Evolutionary conservation across 352 stramenopile species (phyloP).

Genomic region (Phytophthora hibernalis): DNA sequence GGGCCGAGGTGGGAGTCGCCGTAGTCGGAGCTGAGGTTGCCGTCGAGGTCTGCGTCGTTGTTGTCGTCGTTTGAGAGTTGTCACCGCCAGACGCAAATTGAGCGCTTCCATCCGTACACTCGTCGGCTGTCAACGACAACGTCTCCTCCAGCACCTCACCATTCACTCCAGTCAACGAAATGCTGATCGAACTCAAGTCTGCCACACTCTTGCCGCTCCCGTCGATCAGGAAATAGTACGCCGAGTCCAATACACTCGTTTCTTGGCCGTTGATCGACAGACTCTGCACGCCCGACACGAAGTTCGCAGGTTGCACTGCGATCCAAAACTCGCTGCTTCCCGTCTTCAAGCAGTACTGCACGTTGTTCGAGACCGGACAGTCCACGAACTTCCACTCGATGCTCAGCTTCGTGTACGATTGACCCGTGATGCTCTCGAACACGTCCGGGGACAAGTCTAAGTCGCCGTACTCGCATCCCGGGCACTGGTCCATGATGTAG

Average conservation of each 20-base stretch:
- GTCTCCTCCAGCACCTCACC: conserved; percentile 67
- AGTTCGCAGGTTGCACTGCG: conserved; percentile 70
- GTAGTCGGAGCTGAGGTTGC: conserved; percentile 4
- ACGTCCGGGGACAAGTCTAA: conserved; percentile 67
- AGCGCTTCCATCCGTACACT: conserved; percentile 53
- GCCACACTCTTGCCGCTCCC: conserved; percentile 44
- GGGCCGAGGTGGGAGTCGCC: background rate
- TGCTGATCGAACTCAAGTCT: conserved; percentile 50
- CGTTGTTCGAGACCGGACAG: conserved; percentile 54
- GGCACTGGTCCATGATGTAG: conserved; percentile 76
- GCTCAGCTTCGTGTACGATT: conserved; percentile 48
- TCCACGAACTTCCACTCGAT: conserved; percentile 76
- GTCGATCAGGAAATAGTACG: conserved; percentile 73
- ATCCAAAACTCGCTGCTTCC: conserved; percentile 71
- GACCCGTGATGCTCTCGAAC: conserved; percentile 66
- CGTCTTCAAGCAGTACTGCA: conserved; percentile 73
- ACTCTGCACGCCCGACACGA: conserved; percentile 55
- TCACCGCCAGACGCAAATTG: conserved; percentile 46
- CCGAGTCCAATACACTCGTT: conserved; percentile 66
- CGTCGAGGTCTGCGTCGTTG: conserved; percentile 4
- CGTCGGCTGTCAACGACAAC: conserved; percentile 52
- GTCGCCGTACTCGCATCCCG: conserved; percentile 55
- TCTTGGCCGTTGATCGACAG: conserved; percentile 62
- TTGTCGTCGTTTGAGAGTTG: background rate
- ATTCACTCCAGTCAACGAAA: conserved; percentile 55